Evolutionary conservation across 495 filamentous ascomycete species (phyloP).

Genomic region (Penicillium pulvis): DNA sequence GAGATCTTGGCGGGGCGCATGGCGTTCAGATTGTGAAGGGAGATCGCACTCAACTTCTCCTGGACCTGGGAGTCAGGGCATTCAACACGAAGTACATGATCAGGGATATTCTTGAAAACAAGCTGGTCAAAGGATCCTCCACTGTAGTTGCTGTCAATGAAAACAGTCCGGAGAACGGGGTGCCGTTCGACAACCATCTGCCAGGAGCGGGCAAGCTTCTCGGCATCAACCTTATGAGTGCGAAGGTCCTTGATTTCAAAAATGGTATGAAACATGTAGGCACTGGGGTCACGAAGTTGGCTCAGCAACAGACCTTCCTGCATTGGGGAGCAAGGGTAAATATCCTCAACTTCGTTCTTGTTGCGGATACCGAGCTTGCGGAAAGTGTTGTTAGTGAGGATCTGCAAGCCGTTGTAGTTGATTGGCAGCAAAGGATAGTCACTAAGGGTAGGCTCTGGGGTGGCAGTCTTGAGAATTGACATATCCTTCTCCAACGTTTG

Average conservation of each 20-base stretch:
- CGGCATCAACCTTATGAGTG: conserved; percentile 35
- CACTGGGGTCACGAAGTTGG: conserved; percentile 53
- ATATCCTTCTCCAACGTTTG: conserved; percentile 57
- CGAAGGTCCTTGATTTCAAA: conserved; percentile 43
- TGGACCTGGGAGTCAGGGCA: conserved; percentile 41
- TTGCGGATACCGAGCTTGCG: conserved; percentile 48
- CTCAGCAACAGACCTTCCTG: conserved; percentile 69
- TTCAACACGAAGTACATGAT: conserved; percentile 38
- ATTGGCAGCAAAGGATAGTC: conserved; percentile 67
- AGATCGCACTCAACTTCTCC: conserved; percentile 39
- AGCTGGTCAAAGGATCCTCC: conserved; percentile 57
- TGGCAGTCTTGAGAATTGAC: conserved; percentile 46
- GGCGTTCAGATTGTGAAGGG: conserved; percentile 35
- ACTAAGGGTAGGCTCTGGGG: conserved; percentile 59
- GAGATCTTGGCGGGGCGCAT: conserved; percentile 39
- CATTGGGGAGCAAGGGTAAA: conserved; percentile 65
- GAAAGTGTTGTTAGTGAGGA: conserved; percentile 45
- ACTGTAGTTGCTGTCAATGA: conserved; percentile 54
- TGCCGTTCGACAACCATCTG: conserved; percentile 54
- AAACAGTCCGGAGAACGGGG: conserved; percentile 55
- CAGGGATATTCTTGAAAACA: conserved; percentile 45
- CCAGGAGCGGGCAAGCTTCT: conserved; percentile 53
- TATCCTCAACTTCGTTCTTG: conserved; percentile 53
- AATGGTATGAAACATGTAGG: conserved; percentile 50
- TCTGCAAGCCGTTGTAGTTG: conserved; percentile 55